These are phyloP conservation scores for Akanthomyces dipterigenus DNA, from an alignment of 2,329 filamentous ascomycete genomes.

Conservation along the genomic window DNA sequence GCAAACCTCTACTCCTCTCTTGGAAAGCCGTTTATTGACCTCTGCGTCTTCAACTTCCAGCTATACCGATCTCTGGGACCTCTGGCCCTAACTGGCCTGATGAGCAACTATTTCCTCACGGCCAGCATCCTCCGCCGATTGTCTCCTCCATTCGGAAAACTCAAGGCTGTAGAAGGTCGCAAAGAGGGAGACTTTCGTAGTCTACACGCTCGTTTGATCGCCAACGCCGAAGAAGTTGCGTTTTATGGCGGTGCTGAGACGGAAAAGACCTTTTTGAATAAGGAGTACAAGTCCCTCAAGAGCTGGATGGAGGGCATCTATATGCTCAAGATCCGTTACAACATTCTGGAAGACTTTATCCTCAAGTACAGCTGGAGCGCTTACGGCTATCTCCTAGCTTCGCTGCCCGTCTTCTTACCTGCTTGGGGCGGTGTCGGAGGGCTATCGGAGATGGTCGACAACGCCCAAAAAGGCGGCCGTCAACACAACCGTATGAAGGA, in stretches of 20 bases:
- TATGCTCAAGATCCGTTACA: constrained; percentile 94
- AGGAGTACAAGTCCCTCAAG: constrained; percentile 86
- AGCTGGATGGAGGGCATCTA: constrained; percentile 99
- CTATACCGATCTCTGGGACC: constrained; percentile 87
- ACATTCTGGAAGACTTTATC: constrained; percentile 97
- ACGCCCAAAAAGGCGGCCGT: constrained; percentile 46
- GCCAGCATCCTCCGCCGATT: constrained; percentile 81
- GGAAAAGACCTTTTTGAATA: constrained; percentile 87
- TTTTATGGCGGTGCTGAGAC: constrained; percentile 96
- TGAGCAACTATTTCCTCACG: constrained; percentile 91
- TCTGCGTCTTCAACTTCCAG: constrained; percentile 97
- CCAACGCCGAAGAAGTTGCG: constrained; percentile 94
- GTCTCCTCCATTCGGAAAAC: constrained; percentile 91
- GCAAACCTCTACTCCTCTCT: constrained; percentile 91
- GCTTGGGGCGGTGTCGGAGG: constrained; percentile 85
- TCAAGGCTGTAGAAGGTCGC: constrained; percentile 91
- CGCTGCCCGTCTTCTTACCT: constrained; percentile 87
- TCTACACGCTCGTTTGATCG: constrained; percentile 83
- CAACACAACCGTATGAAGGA: constrained; percentile 91
- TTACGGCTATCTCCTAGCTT: constrained; percentile 90
- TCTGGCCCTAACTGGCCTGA: constrained; percentile 73
- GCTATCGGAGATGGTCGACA: constrained; percentile 56
- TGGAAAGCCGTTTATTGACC: constrained; percentile 95
- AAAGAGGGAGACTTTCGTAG: constrained; percentile 94
- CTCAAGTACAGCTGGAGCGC: constrained; percentile 98